Evolutionary conservation across 257 asterid species (phyloP).

Genomic region (Rehmannia glutinosa): DNA sequence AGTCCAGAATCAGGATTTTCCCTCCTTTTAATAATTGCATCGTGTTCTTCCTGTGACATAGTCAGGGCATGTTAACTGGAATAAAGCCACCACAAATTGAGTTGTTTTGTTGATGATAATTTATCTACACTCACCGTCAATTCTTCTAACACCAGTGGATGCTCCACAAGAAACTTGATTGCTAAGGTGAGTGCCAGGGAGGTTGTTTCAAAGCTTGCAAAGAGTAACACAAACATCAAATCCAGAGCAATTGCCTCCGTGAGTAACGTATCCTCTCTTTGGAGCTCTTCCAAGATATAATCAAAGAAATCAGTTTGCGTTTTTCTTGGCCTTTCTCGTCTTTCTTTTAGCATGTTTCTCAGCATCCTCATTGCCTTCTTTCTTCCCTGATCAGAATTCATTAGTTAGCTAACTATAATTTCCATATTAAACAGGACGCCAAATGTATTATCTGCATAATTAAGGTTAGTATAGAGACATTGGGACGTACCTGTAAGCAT

Average conservation of each 20-base stretch:
- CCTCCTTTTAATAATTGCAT: slow-evolving; percentile 49
- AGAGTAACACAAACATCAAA: slow-evolving; percentile 89
- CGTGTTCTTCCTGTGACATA: slow-evolving; percentile 69
- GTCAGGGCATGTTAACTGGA: too few species aligned
- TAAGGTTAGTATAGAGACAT: too few species aligned
- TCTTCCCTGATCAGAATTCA: slow-evolving; percentile 62
- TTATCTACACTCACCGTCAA: slow-evolving; percentile 45
- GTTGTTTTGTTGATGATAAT: background rate
- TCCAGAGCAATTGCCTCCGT: slow-evolving; percentile 85
- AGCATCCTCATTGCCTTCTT: slow-evolving; percentile 78
- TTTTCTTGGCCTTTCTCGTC: slow-evolving; percentile 65
- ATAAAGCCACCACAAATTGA: too few species aligned
- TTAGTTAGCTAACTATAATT: background rate
- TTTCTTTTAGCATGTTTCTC: slow-evolving; percentile 62
- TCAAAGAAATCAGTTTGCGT: slow-evolving; percentile 73
- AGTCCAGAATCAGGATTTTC: slow-evolving; percentile 58
- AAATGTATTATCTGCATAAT: too few species aligned
- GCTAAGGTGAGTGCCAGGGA: slow-evolving; percentile 84
- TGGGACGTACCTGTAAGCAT: slow-evolving; percentile 61
- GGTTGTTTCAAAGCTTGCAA: slow-evolving; percentile 92
- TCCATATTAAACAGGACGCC: too few species aligned
- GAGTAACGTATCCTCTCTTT: slow-evolving; percentile 56
- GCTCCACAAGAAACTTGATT: slow-evolving; percentile 49
- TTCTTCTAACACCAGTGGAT: slow-evolving; percentile 53
- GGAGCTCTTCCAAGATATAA: slow-evolving; percentile 69